Base-by-base conservation (phyloP, 768 basidiomycete species). In the Cystofilobasidium macerans region DNA sequence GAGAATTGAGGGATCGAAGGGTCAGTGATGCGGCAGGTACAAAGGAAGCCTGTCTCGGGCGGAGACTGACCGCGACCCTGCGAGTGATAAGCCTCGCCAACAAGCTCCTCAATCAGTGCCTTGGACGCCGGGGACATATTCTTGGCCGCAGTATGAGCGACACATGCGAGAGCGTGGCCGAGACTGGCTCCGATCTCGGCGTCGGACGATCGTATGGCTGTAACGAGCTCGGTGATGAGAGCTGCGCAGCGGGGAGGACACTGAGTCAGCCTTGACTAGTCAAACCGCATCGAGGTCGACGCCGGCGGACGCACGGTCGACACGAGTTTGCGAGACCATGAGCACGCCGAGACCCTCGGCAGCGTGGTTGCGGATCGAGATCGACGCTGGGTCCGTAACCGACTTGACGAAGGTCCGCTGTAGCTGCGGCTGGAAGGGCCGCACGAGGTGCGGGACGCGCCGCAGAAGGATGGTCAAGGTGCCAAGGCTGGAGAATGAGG, bases 391-490 rank as follows among this genome's bases (percentile, higher is more conserved):
- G 74, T 98, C 93, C 64, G 86, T 83, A 2, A 87, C 82, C 51
- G 90, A 88, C 78, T 98, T 98, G 74, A 95, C 87, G 72, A 98
- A 97, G 0, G 92, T 97, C 38, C 93, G 84, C 72, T 97, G 94
- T 38, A 98, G 78, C 72, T 98, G 95, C 2, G 94, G 95, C 82
- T 97, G 97, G 85, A 98, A 98, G 3, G 94, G 94, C 75, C 88
- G 89, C 71, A 98, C 90, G 70, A 94, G 88, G 4, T 81, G 79
- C 0, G 93, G 92, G 28, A 95, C 92, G 53, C 83, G 82, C 69
- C 85, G 84, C 48, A 98, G 80, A 84, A 97, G 89, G 26, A 85
- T 83, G 0, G 85, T 83, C 58, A 99, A 81, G 7, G 93, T 89
- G 38, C 82, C 83, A 35, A 99, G 81, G 70, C 76, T 77, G 59